Conservation (phyloP, 257 asterid genomes). For the Solanum tacnaense region DNA sequence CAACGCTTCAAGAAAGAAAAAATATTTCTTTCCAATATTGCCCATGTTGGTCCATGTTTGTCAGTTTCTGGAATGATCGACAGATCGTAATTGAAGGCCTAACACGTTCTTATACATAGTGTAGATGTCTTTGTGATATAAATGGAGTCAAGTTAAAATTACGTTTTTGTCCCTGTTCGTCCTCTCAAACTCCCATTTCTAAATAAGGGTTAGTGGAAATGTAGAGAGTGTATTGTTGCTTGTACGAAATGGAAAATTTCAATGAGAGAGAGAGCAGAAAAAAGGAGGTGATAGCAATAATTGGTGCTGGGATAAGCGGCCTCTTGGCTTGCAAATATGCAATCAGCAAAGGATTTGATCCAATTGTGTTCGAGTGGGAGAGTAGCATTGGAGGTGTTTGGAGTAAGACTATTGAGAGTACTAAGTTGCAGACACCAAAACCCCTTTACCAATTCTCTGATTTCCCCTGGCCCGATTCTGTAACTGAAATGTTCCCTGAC, state of each 20-base stretch:
- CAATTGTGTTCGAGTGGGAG: conserved; percentile 8
- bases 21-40: no score
- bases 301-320: conserved; percentile 53
- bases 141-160: no score
- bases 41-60: no score
- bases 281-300: conserved; percentile 9
- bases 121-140: no score
- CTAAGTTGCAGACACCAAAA: conserved; percentile 3
- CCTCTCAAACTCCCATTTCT: no score
- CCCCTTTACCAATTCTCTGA: conserved; percentile 35
- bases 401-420: neutral
- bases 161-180: no score
- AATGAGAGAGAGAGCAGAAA: neutral
- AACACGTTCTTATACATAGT: no score
- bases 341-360: conserved; percentile 21
- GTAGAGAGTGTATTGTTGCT: neutral
- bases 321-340: conserved; percentile 44
- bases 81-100: no score
- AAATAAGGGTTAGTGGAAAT: no score
- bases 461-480: conserved; percentile 42
- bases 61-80: no score
- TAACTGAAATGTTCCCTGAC: conserved; percentile 16
- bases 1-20: no score
- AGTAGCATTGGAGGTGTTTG: conserved; percentile 30
- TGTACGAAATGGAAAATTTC: neutral